Conservation (phyloP, 352 stramenopile genomes). For the Phytophthora vignae region DNA sequence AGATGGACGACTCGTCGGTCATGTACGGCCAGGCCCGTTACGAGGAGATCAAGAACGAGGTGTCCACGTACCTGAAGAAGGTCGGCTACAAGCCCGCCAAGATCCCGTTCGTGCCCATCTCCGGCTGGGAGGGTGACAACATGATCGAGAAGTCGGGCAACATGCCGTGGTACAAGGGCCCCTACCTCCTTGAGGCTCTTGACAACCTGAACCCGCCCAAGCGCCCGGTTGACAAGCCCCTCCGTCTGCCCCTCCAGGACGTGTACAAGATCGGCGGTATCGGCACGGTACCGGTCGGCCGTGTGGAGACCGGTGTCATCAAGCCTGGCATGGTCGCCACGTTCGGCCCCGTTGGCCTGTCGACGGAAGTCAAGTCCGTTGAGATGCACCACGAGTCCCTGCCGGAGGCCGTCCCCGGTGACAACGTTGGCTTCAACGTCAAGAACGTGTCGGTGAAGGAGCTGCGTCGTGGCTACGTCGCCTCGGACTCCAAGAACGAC, state of each 20-base stretch:
- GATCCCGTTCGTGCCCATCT: constrained; percentile 97
- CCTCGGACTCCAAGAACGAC: constrained; percentile 95
- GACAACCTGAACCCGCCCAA: constrained; percentile 93
- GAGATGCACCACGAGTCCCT: constrained; percentile 97
- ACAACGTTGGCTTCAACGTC: constrained; percentile 98
- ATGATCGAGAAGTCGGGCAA: constrained; percentile 95
- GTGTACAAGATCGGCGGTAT: constrained; percentile 99
- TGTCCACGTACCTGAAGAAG: constrained; percentile 94
- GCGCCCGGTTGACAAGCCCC: constrained; percentile 93
- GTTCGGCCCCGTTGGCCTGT: constrained; percentile 92
- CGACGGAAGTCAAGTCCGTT: constrained; percentile 96
- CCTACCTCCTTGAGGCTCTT: constrained; percentile 91
- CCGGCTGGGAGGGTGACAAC: constrained; percentile 97
- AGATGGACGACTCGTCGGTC: constrained; percentile 97
- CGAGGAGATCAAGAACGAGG: constrained; percentile 94
- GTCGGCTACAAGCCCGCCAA: constrained; percentile 97
- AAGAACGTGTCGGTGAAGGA: constrained; percentile 97
- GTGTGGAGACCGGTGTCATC: constrained; percentile 97
- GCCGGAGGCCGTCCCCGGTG: constrained; percentile 91
- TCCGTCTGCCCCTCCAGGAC: constrained; percentile 96
- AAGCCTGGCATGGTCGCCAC: constrained; percentile 93
- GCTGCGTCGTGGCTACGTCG: constrained; percentile 94
- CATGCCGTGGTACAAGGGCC: constrained; percentile 98
- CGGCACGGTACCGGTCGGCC: constrained; percentile 96
- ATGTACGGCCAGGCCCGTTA: constrained; percentile 95